These are phyloP conservation scores for Amylocystis lapponica DNA, from an alignment of 768 basidiomycete species.

Conservation along the genomic window DNA sequence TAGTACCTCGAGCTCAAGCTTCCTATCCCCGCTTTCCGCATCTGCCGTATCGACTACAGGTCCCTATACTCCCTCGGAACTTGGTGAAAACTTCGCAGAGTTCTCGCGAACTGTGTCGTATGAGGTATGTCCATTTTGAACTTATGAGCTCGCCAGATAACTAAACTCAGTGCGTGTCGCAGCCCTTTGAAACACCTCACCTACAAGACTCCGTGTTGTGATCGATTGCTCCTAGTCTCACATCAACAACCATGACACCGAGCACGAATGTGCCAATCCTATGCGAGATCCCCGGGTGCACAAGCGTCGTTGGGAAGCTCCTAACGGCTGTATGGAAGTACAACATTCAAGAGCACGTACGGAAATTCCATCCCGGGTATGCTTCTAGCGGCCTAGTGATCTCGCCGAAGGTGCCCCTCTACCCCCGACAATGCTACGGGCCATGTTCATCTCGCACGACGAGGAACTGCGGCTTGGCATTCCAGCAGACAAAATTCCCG, in stretches of 20 bases:
- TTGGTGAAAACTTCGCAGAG: no score
- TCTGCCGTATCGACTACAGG: no score
- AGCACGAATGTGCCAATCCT: constrained; percentile 25
- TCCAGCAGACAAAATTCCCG: constrained; percentile 3
- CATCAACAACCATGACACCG: constrained; percentile 12
- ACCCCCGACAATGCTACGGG: background rate
- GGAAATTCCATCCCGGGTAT: constrained; percentile 15
- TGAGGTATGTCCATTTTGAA: no score
- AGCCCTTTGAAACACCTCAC: no score
- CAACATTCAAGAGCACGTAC: constrained; percentile 23
- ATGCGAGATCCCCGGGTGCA: constrained; percentile 16
- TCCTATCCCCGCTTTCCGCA: no score
- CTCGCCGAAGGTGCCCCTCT: background rate
- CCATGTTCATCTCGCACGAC: constrained; percentile 4
- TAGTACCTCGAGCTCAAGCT: no score
- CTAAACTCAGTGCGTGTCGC: no score
- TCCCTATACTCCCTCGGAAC: no score
- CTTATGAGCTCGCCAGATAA: no score
- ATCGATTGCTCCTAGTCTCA: constrained; percentile 5
- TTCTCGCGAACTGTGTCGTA: no score
- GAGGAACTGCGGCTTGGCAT: constrained; percentile 7
- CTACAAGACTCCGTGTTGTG: no score
- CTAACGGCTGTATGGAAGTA: constrained; percentile 24
- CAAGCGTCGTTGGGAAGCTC: background rate
- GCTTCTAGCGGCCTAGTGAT: background rate